Base-by-base conservation (phyloP, 2,329 filamentous ascomycete genomes). In the Endoconidiophora polonica region DNA sequence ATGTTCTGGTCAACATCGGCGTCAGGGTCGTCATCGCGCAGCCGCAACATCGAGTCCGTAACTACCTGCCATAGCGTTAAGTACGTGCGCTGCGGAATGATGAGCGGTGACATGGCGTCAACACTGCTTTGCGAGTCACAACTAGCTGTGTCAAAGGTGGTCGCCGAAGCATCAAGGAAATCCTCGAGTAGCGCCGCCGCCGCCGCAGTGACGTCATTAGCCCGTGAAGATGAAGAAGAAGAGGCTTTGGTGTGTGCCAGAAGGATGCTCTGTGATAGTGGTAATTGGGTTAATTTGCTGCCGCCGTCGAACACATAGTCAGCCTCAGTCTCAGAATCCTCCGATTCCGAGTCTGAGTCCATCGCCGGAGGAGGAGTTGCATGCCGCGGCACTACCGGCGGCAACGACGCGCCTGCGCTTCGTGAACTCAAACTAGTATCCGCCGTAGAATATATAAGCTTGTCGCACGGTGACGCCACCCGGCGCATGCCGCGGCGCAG, bases 401-500 rank as follows among this genome's bases (percentile, higher is more conserved):
- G 16, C 16, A 18, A 18, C 16, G 16, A 18, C 16, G 16, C 16
- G 16, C 16, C 16, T 18, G 16, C 16, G 2, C 16, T 18, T 18
- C 16, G 16, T 18, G 16, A 18, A 18, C 16, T 18, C 16, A 18
- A 18, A 18, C 16, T 18, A 18, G 16, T 18, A 33, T 9, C 26
- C 6, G 5, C 3, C 2, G 16, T 2, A 18, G 16, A 18, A 18
- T 18, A 18, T 18, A 18, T 18, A 1, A 33, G 26, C 26, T 33
- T 33, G 43, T 16, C 9, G 3, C n/a, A 4, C 4, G 16, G 39
- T 29, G 39, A 12, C 3, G 7, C 38, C n/a, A 50, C 43, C 24
- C 42, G 48, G 3, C 42, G 48, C 48, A 50, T 50, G 14, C 48
- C 48, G 4, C 48, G 29, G 20, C 48, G 41, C 6, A 50, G 42